Conservation (phyloP, 495 filamentous ascomycete genomes). For the Penicillium tannophilum region DNA sequence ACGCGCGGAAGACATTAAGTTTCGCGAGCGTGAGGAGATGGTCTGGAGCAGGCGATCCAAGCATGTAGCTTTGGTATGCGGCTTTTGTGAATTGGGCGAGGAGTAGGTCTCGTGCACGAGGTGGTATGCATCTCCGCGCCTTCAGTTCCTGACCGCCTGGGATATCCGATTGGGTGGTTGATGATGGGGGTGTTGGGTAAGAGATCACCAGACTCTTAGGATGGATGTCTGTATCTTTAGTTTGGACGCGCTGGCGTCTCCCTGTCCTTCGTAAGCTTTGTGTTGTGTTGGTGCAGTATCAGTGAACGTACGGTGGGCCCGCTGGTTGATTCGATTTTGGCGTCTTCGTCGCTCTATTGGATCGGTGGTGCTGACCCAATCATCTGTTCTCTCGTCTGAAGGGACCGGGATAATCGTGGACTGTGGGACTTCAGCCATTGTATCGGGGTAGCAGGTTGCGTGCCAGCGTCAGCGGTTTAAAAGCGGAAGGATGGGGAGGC, state of each 20-base stretch:
- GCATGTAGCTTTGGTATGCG: conserved; percentile 35
- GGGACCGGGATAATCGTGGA: background rate
- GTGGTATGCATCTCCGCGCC: background rate
- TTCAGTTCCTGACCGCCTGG: background rate
- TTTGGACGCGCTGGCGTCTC: conserved; percentile 14
- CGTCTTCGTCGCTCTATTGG: conserved; percentile 39
- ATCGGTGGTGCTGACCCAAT: conserved; percentile 43
- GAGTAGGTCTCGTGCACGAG: conserved; percentile 15
- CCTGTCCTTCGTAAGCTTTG: conserved; percentile 11
- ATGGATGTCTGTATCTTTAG: conserved; percentile 19
- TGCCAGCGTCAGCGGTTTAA: background rate
- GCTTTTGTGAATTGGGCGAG: conserved; percentile 28
- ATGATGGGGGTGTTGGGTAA: background rate
- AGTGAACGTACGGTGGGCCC: conserved; percentile 28
- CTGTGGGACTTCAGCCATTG: background rate
- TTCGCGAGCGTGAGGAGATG: conserved; percentile 45
- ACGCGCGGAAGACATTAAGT: conserved; percentile 48
- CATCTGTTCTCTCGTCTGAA: conserved; percentile 22
- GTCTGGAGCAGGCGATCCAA: conserved; percentile 36
- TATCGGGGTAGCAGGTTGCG: background rate
- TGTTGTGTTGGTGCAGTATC: background rate
- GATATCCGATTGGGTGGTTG: background rate
- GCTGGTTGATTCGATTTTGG: conserved; percentile 50
- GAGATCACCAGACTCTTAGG: conserved; percentile 18
- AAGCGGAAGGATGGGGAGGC: background rate